phyloP scores from a whole-genome alignment of 148 eudicot species.

The Silene uniflora region DNA sequence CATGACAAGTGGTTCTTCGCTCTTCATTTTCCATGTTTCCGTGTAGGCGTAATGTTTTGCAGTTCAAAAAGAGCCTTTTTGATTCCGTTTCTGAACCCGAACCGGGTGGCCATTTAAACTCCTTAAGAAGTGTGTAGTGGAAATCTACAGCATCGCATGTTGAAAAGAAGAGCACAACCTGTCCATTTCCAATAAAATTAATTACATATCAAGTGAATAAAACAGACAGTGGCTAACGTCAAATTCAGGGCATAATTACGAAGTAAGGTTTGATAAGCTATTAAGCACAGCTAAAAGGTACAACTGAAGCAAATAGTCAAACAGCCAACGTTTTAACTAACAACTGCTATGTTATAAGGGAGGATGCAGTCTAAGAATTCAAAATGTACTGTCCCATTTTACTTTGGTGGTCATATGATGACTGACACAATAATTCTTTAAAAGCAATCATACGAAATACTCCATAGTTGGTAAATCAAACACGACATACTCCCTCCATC shows the following conservation, averaged over 20 bases:
- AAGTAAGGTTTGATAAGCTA: not conserved
- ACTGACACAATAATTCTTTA: no score
- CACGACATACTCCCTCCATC: not conserved
- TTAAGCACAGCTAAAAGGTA: not conserved
- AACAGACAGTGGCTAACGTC: not conserved
- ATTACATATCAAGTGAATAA: not conserved
- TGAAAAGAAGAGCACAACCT: slow-evolving; percentile 96
- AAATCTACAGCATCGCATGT: slow-evolving; percentile 94
- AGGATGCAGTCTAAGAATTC: not conserved
- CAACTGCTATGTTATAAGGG: not conserved
- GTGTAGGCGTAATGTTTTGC: slow-evolving; percentile 73
- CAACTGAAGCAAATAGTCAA: not conserved
- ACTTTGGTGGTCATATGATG: no score
- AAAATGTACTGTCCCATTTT: not conserved
- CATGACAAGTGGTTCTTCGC: slow-evolving; percentile 65
- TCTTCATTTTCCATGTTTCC: slow-evolving; percentile 90
- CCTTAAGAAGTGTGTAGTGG: slow-evolving; percentile 61
- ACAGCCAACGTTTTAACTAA: not conserved
- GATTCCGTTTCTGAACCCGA: slow-evolving; percentile 37
- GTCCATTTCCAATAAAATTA: slow-evolving; percentile 25
- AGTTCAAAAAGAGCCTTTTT: slow-evolving; percentile 46
- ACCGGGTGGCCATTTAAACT: slow-evolving; percentile 50
- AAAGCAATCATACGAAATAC: no score
- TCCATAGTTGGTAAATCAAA: not conserved
- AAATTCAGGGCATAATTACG: not conserved